phyloP scores from a whole-genome alignment of 257 asterid species.

The Lavandula angustifolia region DNA sequence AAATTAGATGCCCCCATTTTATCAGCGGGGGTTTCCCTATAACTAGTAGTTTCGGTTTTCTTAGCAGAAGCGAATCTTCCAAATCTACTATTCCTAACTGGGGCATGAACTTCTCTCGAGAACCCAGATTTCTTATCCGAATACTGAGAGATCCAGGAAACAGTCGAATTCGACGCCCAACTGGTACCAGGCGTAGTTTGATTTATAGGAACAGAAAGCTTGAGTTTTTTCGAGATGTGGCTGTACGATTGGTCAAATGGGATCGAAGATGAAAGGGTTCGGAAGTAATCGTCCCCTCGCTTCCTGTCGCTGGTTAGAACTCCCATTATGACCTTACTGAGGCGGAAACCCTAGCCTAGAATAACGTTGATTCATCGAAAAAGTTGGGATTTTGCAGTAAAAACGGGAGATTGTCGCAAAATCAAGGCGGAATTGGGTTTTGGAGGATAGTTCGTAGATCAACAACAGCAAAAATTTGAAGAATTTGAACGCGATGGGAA shows the following conservation, averaged over 20 bases:
- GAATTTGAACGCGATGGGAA: no score
- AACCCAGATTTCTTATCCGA: conserved; percentile 41
- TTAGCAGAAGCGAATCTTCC: conserved; percentile 24
- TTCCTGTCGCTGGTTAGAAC: conserved; percentile 57
- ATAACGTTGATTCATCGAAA: conserved; percentile 31
- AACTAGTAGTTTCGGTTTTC: conserved; percentile 22
- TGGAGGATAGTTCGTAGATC: no score
- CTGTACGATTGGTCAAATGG: conserved; percentile 27
- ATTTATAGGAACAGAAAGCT: conserved; percentile 28
- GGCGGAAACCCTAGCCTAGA: conserved; percentile 23
- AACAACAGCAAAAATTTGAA: no score
- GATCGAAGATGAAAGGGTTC: conserved; percentile 26
- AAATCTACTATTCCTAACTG: conserved; percentile 42
- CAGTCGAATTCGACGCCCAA: conserved; percentile 28
- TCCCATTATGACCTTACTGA: conserved; percentile 46
- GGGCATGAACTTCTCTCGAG: conserved; percentile 63
- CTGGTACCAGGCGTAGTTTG: conserved; percentile 24
- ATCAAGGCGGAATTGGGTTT: no score
- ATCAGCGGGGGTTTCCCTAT: conserved; percentile 13
- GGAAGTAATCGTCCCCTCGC: conserved; percentile 49
- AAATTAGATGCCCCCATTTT: conserved; percentile 40
- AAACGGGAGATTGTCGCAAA: no score
- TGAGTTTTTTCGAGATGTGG: conserved; percentile 51
- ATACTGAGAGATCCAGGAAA: conserved; percentile 39
- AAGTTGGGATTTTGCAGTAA: background rate